Percentiles rank a stretch among this genome's conserved stretches.
Conservation (phyloP, 2,329 filamentous ascomycete species). For the Volutella citrinella region DNA sequence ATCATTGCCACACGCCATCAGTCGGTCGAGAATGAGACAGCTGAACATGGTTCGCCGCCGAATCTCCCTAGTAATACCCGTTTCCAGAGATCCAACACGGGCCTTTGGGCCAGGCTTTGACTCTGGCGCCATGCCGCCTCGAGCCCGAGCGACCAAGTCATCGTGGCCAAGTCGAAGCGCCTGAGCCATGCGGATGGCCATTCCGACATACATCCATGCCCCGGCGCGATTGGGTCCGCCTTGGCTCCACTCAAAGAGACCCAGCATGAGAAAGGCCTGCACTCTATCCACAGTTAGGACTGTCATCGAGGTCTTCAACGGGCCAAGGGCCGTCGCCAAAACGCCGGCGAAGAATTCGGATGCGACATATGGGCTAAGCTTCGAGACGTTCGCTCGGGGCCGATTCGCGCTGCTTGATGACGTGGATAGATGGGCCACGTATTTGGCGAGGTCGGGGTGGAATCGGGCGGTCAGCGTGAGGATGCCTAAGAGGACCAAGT, state of each 20-base stretch:
- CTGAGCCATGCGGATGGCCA: slow-evolving; percentile 63
- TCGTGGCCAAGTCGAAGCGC: slow-evolving; percentile 59
- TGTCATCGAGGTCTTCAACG: slow-evolving; percentile 44
- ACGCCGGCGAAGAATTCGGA: slow-evolving; percentile 64
- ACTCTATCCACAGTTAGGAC: slow-evolving; percentile 59
- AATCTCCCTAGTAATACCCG: slow-evolving; percentile 57
- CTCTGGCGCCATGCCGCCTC: not conserved
- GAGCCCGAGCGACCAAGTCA: slow-evolving; percentile 30
- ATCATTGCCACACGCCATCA: slow-evolving; percentile 63
- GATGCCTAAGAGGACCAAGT: slow-evolving; percentile 62
- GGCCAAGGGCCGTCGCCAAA: slow-evolving; percentile 50
- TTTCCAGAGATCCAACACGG: slow-evolving; percentile 16
- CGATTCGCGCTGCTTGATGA: slow-evolving; percentile 32
- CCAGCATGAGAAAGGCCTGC: slow-evolving; percentile 68
- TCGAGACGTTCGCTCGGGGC: slow-evolving; percentile 30
- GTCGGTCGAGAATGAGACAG: slow-evolving; percentile 69
- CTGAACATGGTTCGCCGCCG: slow-evolving; percentile 71
- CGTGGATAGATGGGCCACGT: slow-evolving; percentile 42
- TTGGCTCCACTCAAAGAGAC: slow-evolving; percentile 69
- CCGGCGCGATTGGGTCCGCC: slow-evolving; percentile 50
- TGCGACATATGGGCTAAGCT: slow-evolving; percentile 50
- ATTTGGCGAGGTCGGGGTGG: slow-evolving; percentile 57
- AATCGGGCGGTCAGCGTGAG: slow-evolving; percentile 68
- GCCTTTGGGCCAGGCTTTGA: slow-evolving; percentile 1
- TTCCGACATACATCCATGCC: slow-evolving; percentile 65